These are phyloP conservation scores for Fusarium stilboides DNA, from an alignment of 2,329 filamentous ascomycete species.

Conservation along the genomic window DNA sequence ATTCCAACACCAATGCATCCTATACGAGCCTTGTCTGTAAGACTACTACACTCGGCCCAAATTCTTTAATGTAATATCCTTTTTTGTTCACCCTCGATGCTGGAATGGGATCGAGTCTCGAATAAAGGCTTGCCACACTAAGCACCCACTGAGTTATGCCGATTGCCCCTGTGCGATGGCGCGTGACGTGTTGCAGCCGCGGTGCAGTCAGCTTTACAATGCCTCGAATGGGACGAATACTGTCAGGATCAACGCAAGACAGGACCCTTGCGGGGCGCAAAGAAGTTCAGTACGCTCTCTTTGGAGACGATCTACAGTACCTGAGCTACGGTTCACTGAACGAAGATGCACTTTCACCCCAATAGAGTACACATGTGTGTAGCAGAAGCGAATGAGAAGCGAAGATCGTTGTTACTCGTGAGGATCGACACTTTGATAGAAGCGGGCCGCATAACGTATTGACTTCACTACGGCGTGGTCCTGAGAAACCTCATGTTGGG, in stretches of 20 bases:
- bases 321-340: too few species aligned
- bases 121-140: neutral
- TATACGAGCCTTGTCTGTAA: too few species aligned
- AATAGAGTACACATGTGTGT: too few species aligned
- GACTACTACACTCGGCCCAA: too few species aligned
- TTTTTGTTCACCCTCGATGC: too few species aligned
- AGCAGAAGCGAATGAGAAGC: constrained; percentile 10
- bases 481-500: neutral
- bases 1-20: too few species aligned
- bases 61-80: too few species aligned
- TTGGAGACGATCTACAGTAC: too few species aligned
- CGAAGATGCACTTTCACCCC: too few species aligned
- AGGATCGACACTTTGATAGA: constrained; percentile 24
- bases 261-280: neutral
- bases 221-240: neutral
- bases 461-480: constrained; percentile 10
- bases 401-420: constrained; percentile 17
- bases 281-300: too few species aligned
- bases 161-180: constrained; percentile 2
- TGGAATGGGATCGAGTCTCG: neutral
- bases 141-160: neutral
- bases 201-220: constrained; percentile 19
- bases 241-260: neutral
- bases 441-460: constrained; percentile 18
- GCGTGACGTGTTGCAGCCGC: constrained; percentile 31